Evolutionary conservation across 225 moss, liverwort and hornwort species (phyloP).

Genomic region (Pleurozium schreberi): DNA sequence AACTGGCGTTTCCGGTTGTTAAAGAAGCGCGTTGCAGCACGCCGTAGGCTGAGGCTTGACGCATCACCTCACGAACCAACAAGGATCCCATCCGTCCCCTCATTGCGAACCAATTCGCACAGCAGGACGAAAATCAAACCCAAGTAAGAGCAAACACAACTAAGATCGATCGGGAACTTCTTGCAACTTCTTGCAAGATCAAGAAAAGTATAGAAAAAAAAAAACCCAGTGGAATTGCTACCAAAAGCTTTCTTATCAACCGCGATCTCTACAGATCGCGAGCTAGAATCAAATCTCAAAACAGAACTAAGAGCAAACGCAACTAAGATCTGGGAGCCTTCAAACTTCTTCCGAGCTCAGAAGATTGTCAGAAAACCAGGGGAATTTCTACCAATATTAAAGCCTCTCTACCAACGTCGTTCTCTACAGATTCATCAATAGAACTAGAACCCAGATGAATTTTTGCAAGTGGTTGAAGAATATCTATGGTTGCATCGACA

Average conservation of each 20-base stretch:
- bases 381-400: not conserved
- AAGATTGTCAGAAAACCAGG: not conserved
- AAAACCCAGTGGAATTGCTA: no score
- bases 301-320: not conserved
- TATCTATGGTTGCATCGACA: no score
- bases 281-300: not conserved
- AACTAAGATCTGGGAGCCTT: not conserved
- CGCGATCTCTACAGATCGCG: not conserved
- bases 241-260: not conserved
- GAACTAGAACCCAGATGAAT: not conserved
- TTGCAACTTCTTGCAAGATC: not conserved
- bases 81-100: conserved; percentile 11
- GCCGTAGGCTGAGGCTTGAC: conserved; percentile 1
- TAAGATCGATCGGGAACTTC: not conserved
- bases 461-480: no score
- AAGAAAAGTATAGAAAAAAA: not conserved
- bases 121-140: not conserved
- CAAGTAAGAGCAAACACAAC: not conserved
- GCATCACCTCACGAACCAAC: conserved; percentile 5
- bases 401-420: not conserved
- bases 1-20: not conserved
- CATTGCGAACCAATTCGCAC: conserved; percentile 2
- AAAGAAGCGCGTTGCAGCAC: not conserved
- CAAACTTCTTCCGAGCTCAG: not conserved
- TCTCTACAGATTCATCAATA: no score